These are phyloP conservation scores for Pichia sp. DNA, from an alignment of 1,139 yeast species.

Conservation along the genomic window DNA sequence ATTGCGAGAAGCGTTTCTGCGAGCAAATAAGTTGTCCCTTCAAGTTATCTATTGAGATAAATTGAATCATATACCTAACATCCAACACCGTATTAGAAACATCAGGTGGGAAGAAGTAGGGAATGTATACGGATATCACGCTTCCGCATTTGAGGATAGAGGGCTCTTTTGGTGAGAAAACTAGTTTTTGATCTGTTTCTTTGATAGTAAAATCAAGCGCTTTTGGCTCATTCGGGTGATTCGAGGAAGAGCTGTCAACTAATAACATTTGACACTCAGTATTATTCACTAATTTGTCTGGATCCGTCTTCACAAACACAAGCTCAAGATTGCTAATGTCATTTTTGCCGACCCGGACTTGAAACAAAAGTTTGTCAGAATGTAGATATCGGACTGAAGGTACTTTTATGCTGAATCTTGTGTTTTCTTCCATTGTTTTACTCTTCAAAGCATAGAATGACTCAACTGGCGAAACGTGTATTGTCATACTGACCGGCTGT, in stretches of 20 bases:
- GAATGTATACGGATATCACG: constrained; percentile 21
- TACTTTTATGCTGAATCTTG: constrained; percentile 20
- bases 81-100: constrained; percentile 26
- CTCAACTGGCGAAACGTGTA: constrained; percentile 19
- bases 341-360: constrained; percentile 22
- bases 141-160: constrained; percentile 6
- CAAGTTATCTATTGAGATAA: constrained; percentile 5
- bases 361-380: constrained; percentile 25
- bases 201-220: constrained; percentile 19
- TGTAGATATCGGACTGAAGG: constrained; percentile 27
- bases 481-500: constrained; percentile 12
- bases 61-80: constrained; percentile 16
- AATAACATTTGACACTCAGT: constrained; percentile 16
- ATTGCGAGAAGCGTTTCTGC: constrained; percentile 21
- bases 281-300: constrained; percentile 26
- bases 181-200: constrained; percentile 17
- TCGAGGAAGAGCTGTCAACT: neutral
- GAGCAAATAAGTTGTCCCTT: constrained; percentile 11
- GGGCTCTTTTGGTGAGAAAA: constrained; percentile 15
- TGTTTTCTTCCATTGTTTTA: constrained; percentile 17
- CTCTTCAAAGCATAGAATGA: constrained; percentile 14
- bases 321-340: constrained; percentile 17
- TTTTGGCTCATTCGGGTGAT: constrained; percentile 1
- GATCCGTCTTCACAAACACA: constrained; percentile 27
- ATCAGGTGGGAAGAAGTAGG: constrained; percentile 33